Evolutionary conservation across 768 basidiomycete species (phyloP).

Genomic region (Porpolomopsis calyptriformis): DNA sequence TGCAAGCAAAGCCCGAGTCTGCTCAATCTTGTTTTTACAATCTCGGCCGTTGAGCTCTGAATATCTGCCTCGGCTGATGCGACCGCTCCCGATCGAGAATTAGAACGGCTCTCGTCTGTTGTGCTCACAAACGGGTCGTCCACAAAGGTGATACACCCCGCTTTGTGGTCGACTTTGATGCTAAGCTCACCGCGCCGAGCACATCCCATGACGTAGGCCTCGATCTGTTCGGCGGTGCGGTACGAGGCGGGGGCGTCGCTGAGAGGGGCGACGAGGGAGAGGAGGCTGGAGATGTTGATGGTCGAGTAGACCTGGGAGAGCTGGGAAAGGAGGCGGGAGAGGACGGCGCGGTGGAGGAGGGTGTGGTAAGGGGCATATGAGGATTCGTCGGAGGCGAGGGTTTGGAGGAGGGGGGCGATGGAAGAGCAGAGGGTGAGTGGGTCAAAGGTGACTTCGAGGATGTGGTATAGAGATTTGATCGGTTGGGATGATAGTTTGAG

Average conservation of each 20-base stretch:
- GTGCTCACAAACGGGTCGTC: slow-evolving; percentile 57
- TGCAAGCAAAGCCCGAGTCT: slow-evolving; percentile 66
- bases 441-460: slow-evolving; percentile 89
- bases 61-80: slow-evolving; percentile 33
- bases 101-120: slow-evolving; percentile 27
- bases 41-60: slow-evolving; percentile 61
- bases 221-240: slow-evolving; percentile 58
- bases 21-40: slow-evolving; percentile 70
- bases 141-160: slow-evolving; percentile 73
- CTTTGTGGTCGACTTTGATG: slow-evolving; percentile 82
- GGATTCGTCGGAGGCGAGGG: slow-evolving; percentile 42
- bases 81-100: slow-evolving; percentile 20
- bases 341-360: slow-evolving; percentile 83
- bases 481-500: slow-evolving; percentile 66
- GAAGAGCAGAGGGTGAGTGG: slow-evolving; percentile 74
- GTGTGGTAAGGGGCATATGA: slow-evolving; percentile 75
- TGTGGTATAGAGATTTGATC: slow-evolving; percentile 72
- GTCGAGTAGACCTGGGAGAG: slow-evolving; percentile 88
- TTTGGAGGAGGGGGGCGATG: slow-evolving; percentile 67
- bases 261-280: slow-evolving; percentile 70
- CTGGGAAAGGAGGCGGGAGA: slow-evolving; percentile 83
- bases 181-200: slow-evolving; percentile 78
- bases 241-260: slow-evolving; percentile 42
- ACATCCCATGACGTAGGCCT: slow-evolving; percentile 90
- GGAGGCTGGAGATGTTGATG: slow-evolving; percentile 67